Evolutionary conservation across 495 filamentous ascomycete genomes (phyloP).

Genomic region (Elaphomyces granulatus): DNA sequence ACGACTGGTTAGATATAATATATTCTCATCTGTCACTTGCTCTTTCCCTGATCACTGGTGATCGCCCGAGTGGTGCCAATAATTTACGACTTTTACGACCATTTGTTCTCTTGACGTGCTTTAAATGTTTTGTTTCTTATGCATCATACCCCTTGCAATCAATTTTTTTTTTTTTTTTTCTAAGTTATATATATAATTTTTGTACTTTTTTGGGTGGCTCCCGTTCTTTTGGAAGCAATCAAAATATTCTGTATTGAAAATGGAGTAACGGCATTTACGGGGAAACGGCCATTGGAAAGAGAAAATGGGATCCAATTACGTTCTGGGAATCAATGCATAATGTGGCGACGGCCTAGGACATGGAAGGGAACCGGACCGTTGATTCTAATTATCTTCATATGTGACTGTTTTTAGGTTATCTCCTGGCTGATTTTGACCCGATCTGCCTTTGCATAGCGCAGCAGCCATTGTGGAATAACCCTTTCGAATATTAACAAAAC

Average conservation of each 20-base stretch:
- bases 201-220: too few relatives aligned
- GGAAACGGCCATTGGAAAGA: neutral
- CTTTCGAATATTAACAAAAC: too few relatives aligned
- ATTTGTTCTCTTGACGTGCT: constrained; percentile 11
- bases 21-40: too few relatives aligned
- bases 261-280: neutral
- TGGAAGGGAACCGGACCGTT: neutral
- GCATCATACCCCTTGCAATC: neutral
- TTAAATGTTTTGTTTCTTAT: constrained; percentile 15
- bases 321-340: neutral
- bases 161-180: too few relatives aligned
- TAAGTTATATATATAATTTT: neutral
- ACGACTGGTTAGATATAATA: constrained; percentile 34
- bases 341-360: neutral
- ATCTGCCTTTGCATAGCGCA: too few relatives aligned
- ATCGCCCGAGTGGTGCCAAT: constrained; percentile 8
- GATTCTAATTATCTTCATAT: neutral
- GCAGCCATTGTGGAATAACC: too few relatives aligned
- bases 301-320: neutral
- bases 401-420: too few relatives aligned
- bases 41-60: constrained; percentile 5
- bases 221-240: neutral
- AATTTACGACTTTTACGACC: constrained; percentile 13
- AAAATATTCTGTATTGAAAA: neutral
- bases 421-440: too few relatives aligned